These are phyloP conservation scores for Fusarium coicis DNA, from an alignment of 2,329 filamentous ascomycete genomes.

Conservation along the genomic window DNA sequence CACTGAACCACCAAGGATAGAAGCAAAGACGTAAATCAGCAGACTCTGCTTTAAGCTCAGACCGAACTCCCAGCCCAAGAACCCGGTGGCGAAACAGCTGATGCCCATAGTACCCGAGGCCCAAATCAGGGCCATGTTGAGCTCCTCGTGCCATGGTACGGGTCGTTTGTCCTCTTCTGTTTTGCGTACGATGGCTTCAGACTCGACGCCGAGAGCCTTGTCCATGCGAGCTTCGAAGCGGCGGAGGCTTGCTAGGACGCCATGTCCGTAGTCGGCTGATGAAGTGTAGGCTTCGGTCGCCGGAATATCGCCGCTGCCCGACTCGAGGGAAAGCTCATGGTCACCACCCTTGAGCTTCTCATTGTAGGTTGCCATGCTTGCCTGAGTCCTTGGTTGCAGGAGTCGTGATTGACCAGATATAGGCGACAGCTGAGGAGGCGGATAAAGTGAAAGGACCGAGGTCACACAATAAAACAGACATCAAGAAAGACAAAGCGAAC, in stretches of 20 bases:
- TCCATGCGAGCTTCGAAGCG: constrained; percentile 12
- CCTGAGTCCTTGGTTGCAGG: neutral
- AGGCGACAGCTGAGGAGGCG: neutral
- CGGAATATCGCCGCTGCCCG: neutral
- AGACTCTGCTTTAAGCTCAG: constrained; percentile 16
- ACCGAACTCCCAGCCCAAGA: constrained; percentile 8
- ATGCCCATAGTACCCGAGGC: constrained; percentile 7
- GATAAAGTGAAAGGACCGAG: neutral
- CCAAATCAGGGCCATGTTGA: constrained; percentile 13
- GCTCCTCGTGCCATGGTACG: constrained; percentile 3
- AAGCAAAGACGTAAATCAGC: neutral
- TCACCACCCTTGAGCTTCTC: constrained; percentile 1
- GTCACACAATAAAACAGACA: neutral
- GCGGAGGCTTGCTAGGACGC: constrained; percentile 1
- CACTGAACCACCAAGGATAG: constrained; percentile 6
- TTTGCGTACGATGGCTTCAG: constrained; percentile 3
- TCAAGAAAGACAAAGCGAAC: neutral
- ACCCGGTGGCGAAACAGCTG: constrained; percentile 10
- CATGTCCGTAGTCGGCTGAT: neutral
- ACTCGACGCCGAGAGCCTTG: constrained; percentile 4
- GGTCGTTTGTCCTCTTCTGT: constrained; percentile 10
- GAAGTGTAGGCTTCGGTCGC: neutral
- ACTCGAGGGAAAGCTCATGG: constrained; percentile 8
- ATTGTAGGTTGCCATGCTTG: neutral
- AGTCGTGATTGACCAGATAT: neutral